Evolutionary conservation across 1,139 yeast genomes (phyloP), one percentile per base, ranked within the genome.

Genomic region (Debaryomycetaceae sp.): DNA sequence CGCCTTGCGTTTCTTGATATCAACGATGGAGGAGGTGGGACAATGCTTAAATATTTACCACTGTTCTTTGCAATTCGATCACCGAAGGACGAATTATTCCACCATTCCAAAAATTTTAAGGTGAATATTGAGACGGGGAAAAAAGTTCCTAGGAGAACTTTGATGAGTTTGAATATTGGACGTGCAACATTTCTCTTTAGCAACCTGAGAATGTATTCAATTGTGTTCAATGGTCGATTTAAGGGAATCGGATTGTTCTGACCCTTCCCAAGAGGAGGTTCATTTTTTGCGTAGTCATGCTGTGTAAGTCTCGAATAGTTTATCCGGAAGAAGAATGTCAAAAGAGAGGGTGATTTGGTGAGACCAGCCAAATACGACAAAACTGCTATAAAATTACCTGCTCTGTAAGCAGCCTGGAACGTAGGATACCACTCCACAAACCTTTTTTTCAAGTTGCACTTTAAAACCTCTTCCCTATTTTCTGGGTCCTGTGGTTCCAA

Each of bases 101-200:
- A 91, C 98, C 98, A 91, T 62, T 93, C 98, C 43, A 90, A 75
- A 54, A 93, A 89, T 64, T 90, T 89, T 51, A 93, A 75, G 34
- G 86, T 61, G 60, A 93, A 91, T 48, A 93, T 86, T 2, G 96
- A 88, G 0, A 87, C 76, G 0, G 98, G 98, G 66, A 93, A 81
- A 31, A 87, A 71, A 1, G 80, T 79, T 29, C 78, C 82, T 24
- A 78, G 66, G 1, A 73, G 44, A 13, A 72, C 59, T 34, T 75
- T 66, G 5, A 74, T 48, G 1, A 68, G 41, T 36, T 58, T 65
- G 63, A 76, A 68, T 1, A 76, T 44, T 2, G 84, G 84, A 23
- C 53, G 55, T 5, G 75, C 60, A 31, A 75, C 54, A 31, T 60
- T 60, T 3, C 56, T 55, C 9, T 68, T 60, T 6, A 70, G 41